A percentile compares a stretch with the other conserved stretches of the same genome.
phyloP scores from a whole-genome alignment of 345 rosid species.

The Melaleuca quinquenervia region DNA sequence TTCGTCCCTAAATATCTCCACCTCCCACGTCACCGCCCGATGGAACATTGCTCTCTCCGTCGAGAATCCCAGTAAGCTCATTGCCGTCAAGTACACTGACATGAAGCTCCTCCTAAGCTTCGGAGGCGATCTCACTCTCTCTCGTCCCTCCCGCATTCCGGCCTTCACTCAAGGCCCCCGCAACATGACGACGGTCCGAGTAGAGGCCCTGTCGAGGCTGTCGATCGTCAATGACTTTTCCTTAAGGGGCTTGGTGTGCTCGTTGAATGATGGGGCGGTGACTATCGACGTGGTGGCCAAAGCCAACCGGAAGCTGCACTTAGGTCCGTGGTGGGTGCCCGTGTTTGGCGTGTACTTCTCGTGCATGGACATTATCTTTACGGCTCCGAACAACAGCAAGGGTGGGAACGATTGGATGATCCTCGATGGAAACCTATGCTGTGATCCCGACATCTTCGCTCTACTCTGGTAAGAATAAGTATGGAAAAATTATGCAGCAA shows the following conservation, averaged over 20 bases:
- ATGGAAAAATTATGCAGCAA: no score
- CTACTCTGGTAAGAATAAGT: no score
- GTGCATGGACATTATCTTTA: no score
- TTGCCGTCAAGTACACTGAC: not conserved
- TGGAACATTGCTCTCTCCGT: not conserved
- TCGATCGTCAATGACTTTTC: not conserved
- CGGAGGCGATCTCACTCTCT: not conserved
- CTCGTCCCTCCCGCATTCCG: not conserved
- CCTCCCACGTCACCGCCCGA: not conserved
- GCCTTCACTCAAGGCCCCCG: not conserved
- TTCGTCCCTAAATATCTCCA: not conserved
- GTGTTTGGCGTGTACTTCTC: no score
- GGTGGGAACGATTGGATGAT: no score
- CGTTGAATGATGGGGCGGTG: not conserved
- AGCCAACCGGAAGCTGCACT: not conserved
- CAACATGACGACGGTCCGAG: not conserved
- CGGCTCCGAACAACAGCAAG: no score
- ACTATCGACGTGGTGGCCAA: not conserved
- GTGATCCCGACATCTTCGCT: no score
- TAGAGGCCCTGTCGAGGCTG: fast-evolving
- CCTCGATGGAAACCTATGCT: no score
- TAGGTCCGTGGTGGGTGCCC: not conserved
- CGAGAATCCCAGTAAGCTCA: not conserved
- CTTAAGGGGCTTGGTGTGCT: not conserved
- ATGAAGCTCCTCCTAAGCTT: not conserved